Base-by-base conservation (phyloP, 2,329 filamentous ascomycete species). In the Aspergillus brasiliensis region DNA sequence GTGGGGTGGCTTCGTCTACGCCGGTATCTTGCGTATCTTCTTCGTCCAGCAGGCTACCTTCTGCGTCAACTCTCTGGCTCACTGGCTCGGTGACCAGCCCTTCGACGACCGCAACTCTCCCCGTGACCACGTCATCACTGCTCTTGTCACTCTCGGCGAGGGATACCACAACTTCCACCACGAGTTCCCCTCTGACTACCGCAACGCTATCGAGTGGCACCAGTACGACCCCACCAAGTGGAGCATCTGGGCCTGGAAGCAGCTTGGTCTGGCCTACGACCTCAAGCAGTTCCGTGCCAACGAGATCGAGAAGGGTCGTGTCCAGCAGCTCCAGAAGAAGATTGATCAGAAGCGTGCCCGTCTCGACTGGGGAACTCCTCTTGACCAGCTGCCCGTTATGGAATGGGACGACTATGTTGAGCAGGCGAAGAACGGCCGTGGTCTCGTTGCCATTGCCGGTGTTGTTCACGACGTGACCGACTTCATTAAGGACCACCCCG, bases 151-250 rank as follows among this genome's bases (percentile, higher is more conserved):
- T 46, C 88, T 96, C 21, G 91, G 91, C 51, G 91, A 93, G 80
- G 91, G 91, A 28, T 96, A 96, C 82, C 91, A 96, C 85, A 96
- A 96, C 84, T 96, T 96, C 85, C 91, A 96, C 81, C 91, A 96
- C 84, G 91, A 96, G 78, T 96, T 96, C 80, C 92, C 92, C 57
- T 94, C 91, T 10, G 91, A 96, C 78, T 96, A 95, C 86, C 91
- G 91, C 75, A 96, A 96, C 75, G 91, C 91, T 63, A 94, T 95
- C 68, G 84, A 92, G 78, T 96, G 91, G 91, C 89, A 88, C 81
- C 91, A 96, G 80, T 96, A 96, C 73, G 91, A 96, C 76, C 91
- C 91, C 49, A 96, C 91, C 76, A 96, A 96, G 82, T 95, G 91
- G 91, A 84, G 81, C 74, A 96, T 96, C 82, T 91, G 88, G 88